A percentile compares a stretch with the other conserved stretches of the same genome.
Conservation (phyloP, 768 basidiomycete species). For the Collybia nuda region DNA sequence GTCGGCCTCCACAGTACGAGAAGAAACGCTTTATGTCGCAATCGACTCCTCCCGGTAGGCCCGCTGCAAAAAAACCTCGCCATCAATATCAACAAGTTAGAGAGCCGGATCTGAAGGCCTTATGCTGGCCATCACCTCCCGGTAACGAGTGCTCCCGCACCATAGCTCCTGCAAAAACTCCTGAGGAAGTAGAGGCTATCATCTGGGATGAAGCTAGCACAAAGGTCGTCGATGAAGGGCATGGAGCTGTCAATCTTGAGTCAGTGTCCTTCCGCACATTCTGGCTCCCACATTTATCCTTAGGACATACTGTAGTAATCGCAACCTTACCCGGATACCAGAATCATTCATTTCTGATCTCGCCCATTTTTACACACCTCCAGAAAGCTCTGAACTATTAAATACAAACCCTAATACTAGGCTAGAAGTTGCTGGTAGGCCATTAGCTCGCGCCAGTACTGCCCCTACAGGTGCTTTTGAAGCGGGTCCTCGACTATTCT, state of each 20-base stretch:
- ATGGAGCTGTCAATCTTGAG: constrained; percentile 57
- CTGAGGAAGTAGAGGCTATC: constrained; percentile 29
- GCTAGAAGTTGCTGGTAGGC: constrained; percentile 15
- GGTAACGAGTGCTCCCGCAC: not conserved
- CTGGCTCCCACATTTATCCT: constrained; percentile 2
- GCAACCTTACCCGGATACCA: constrained; percentile 48
- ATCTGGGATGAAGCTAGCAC: constrained; percentile 51
- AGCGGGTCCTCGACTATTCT: constrained; percentile 10
- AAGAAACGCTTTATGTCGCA: constrained; percentile 23
- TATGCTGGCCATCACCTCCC: constrained; percentile 2
- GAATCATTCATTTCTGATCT: constrained; percentile 46
- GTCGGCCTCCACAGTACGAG: constrained; percentile 44
- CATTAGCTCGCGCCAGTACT: constrained; percentile 31
- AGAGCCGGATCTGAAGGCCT: constrained; percentile 1
- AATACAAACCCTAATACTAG: constrained; percentile 6
- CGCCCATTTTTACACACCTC: constrained; percentile 41
- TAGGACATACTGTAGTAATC: constrained; percentile 26
- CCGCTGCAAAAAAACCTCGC: constrained; percentile 15
- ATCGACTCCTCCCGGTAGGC: constrained; percentile 6
- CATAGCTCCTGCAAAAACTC: constrained; percentile 9
- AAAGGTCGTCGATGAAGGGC: constrained; percentile 43
- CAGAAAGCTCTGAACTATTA: constrained; percentile 29
- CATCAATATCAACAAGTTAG: not conserved
- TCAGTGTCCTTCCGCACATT: constrained; percentile 24
- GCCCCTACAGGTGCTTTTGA: constrained; percentile 24